phyloP scores from a whole-genome alignment of 2,329 filamentous ascomycete species.

The Pseudomassariella vexata region DNA sequence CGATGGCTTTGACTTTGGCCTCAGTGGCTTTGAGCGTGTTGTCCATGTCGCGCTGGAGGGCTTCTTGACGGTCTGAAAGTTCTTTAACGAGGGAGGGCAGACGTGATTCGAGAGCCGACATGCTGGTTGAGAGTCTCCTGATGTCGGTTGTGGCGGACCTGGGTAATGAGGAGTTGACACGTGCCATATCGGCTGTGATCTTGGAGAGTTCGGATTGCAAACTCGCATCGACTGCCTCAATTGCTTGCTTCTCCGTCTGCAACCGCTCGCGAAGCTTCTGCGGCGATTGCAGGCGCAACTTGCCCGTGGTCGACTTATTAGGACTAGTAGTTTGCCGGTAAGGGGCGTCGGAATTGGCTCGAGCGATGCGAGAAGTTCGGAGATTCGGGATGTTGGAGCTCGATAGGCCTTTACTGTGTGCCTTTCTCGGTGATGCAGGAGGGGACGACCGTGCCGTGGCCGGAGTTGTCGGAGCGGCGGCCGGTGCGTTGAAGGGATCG shows the following conservation, averaged over 20 bases:
- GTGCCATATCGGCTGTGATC: constrained; percentile 74
- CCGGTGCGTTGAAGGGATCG: constrained; percentile 13
- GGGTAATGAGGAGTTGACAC: constrained; percentile 37
- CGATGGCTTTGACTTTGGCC: constrained; percentile 72
- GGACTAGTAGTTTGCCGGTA: constrained; percentile 29
- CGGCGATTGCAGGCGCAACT: constrained; percentile 63
- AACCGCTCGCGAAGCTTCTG: constrained; percentile 80
- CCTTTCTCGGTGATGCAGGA: constrained; percentile 15
- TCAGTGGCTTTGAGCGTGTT: constrained; percentile 68
- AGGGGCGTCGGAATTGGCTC: constrained; percentile 5
- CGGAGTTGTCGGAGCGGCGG: too few relatives aligned
- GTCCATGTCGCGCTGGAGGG: constrained; percentile 66
- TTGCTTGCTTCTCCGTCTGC: constrained; percentile 71
- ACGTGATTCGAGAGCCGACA: constrained; percentile 62
- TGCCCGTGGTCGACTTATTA: constrained; percentile 37
- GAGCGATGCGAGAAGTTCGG: constrained; percentile 16
- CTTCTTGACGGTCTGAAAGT: constrained; percentile 53
- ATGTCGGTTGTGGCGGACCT: constrained; percentile 35
- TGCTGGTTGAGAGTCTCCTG: constrained; percentile 46
- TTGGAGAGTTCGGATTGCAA: constrained; percentile 72
- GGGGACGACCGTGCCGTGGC: constrained; percentile 10
- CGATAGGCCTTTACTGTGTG: constrained; percentile 45
- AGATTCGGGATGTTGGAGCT: constrained; percentile 50
- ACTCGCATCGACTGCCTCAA: constrained; percentile 62
- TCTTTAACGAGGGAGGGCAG: constrained; percentile 56